These are phyloP conservation scores for Globisporangium nagaii DNA, from an alignment of 352 stramenopile genomes.

Conservation along the genomic window DNA sequence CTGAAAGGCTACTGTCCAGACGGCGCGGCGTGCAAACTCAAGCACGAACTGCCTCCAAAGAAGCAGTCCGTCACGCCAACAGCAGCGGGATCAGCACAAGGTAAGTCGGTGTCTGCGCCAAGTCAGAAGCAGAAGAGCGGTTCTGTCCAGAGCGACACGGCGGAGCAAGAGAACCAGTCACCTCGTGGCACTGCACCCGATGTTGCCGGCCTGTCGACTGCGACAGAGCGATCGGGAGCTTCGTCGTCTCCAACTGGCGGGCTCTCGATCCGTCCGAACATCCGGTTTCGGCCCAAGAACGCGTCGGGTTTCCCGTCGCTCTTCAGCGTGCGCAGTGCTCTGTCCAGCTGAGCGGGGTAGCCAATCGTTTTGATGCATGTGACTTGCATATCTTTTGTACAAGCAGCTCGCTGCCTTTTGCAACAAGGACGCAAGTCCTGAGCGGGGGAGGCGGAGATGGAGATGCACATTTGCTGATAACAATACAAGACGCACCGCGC, in stretches of 20 bases:
- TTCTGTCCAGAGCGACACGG: not conserved
- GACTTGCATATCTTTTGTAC: not conserved
- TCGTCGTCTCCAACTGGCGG: not conserved
- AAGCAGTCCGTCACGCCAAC: constrained; percentile 9
- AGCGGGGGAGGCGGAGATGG: not conserved
- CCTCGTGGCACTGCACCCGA: not conserved
- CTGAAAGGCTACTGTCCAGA: constrained; percentile 60
- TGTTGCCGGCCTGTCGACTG: constrained; percentile 3
- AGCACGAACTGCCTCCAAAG: constrained; percentile 54
- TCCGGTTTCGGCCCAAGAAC: constrained; percentile 60
- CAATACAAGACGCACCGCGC: too few relatives aligned
- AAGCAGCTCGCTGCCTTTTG: too few relatives aligned
- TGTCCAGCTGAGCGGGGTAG: not conserved
- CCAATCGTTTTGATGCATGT: not conserved
- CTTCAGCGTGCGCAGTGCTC: constrained; percentile 14
- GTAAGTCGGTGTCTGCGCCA: constrained; percentile 27
- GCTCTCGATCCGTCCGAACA: constrained; percentile 61
- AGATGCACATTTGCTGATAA: too few relatives aligned
- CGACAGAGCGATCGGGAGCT: constrained; percentile 7
- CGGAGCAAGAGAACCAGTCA: constrained; percentile 10
- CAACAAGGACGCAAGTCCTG: too few relatives aligned
- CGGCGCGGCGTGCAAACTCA: constrained; percentile 42
- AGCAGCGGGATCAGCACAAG: constrained; percentile 15
- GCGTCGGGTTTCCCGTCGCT: constrained; percentile 38
- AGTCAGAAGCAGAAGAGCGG: not conserved